Base-by-base conservation (phyloP, 2,329 filamentous ascomycete species). In the Dichotomopilus funicola region DNA sequence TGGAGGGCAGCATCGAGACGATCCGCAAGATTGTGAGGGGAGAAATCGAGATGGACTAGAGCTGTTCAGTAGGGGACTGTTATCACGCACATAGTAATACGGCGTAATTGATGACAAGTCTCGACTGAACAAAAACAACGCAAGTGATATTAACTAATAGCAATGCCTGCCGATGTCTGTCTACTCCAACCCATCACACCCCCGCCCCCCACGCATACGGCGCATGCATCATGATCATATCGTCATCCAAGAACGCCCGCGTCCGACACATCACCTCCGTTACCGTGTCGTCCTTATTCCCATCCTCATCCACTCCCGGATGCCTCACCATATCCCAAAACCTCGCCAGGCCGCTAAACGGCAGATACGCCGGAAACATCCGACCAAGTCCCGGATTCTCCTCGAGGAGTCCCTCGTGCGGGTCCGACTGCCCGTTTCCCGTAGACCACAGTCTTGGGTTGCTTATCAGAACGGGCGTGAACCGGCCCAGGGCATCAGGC, bases 1-100 rank as follows among this genome's bases (percentile, higher is more conserved):
- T 70, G 6, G 57, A 65, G 37, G 37, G 44, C 12, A 55, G 48
- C 36, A 57, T 57, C n/a, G 27, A 53, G 10, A 50, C 52, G 6
- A 55, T 55, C 10, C 33, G 54, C 45, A 45, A 34, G 12, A 55
- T 57, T 27, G 41, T 42, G 4, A 41, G 6, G 19, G 51, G 44
- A 34, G 49, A 56, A 33, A 11, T 53, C 11, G 27, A 5, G 13
- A 44, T 49, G 40, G 44, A 46, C 11, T 49, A 37, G 40, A 13
- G 33, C 11, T 41, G 13, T 10, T 19, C 5, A 11, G 6, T 3
- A n/a, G 6, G 42, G 4, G 13, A 2, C 3, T 27, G 2, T 27
- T 27, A 27, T n/a, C n/a, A n/a, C n/a, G n/a, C n/a, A n/a, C n/a
- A n/a, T n/a, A n/a, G n/a, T n/a, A n/a, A n/a, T n/a, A n/a, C n/a